These are phyloP conservation scores for Kazachstania kunashirensis DNA, from an alignment of 805 yeast genomes.

Conservation along the genomic window DNA sequence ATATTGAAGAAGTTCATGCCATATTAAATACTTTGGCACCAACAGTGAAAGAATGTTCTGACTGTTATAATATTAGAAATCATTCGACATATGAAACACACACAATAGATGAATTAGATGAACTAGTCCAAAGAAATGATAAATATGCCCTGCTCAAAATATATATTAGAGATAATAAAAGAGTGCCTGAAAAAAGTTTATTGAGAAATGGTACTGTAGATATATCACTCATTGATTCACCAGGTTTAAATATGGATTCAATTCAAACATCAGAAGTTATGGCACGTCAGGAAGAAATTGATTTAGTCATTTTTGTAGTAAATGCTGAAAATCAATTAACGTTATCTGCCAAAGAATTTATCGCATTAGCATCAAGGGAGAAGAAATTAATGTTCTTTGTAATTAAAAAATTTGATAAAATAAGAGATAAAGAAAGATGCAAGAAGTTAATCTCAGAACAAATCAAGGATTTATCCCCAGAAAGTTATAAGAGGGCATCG, in stretches of 20 bases:
- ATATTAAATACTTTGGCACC: slow-evolving; percentile 43
- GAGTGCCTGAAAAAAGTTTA: slow-evolving; percentile 57
- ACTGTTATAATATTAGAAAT: slow-evolving; percentile 35
- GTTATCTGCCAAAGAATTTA: slow-evolving; percentile 86
- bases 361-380: slow-evolving; percentile 81
- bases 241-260: slow-evolving; percentile 89
- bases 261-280: slow-evolving; percentile 91
- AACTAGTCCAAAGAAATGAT: slow-evolving; percentile 66
- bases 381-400: slow-evolving; percentile 89
- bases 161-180: slow-evolving; percentile 59
- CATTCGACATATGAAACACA: slow-evolving; percentile 55
- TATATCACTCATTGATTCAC: slow-evolving; percentile 89
- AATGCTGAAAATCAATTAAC: slow-evolving; percentile 95
- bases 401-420: slow-evolving; percentile 84
- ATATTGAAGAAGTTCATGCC: slow-evolving; percentile 89
- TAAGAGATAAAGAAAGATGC: slow-evolving; percentile 73
- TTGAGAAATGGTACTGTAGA: slow-evolving; percentile 86
- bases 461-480: slow-evolving; percentile 77
- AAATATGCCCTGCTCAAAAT: slow-evolving; percentile 65
- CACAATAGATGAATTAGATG: slow-evolving; percentile 47
- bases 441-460: slow-evolving; percentile 70
- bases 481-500: slow-evolving; percentile 75
- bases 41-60: slow-evolving; percentile 21
- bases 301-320: slow-evolving; percentile 89
- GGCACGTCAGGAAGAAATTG: slow-evolving; percentile 94